Evolutionary conservation across 768 basidiomycete species (phyloP).

Genomic region (Lactarius quietus): DNA sequence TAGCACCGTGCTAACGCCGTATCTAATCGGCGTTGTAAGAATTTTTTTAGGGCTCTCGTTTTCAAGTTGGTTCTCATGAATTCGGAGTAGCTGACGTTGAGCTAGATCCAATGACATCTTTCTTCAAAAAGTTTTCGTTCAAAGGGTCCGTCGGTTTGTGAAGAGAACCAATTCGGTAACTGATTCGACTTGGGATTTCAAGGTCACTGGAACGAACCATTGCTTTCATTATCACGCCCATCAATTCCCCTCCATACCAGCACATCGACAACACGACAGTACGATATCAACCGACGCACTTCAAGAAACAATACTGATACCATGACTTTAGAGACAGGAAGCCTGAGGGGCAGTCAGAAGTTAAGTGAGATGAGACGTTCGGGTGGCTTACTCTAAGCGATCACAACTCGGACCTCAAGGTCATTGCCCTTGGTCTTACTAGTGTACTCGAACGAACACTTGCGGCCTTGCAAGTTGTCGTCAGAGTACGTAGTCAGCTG

Average conservation of each 20-base stretch:
- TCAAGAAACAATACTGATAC: neutral
- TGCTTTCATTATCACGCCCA: neutral
- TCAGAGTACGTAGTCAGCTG: conserved; percentile 51
- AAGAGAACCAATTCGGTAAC: too few species aligned
- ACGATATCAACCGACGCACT: neutral
- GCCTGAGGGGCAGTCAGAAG: neutral
- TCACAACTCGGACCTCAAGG: neutral
- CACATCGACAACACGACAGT: neutral
- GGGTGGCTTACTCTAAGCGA: neutral
- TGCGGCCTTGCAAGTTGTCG: neutral
- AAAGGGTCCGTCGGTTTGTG: too few species aligned
- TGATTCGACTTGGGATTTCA: too few species aligned
- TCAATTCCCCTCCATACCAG: neutral
- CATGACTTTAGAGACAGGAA: too few species aligned
- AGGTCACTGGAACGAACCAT: neutral
- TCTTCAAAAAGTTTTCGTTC: too few species aligned
- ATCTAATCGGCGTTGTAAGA: too few species aligned
- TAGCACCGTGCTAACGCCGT: too few species aligned
- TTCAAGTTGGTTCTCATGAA: too few species aligned
- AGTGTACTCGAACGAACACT: neutral
- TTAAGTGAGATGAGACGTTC: neutral
- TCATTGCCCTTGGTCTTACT: neutral
- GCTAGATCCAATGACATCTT: too few species aligned
- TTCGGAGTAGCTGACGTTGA: too few species aligned
- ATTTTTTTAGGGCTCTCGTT: too few species aligned